Evolutionary conservation across 2,329 filamentous ascomycete species (phyloP), one percentile per base, ranked within the genome.

Genomic region (Septoria linicola): DNA sequence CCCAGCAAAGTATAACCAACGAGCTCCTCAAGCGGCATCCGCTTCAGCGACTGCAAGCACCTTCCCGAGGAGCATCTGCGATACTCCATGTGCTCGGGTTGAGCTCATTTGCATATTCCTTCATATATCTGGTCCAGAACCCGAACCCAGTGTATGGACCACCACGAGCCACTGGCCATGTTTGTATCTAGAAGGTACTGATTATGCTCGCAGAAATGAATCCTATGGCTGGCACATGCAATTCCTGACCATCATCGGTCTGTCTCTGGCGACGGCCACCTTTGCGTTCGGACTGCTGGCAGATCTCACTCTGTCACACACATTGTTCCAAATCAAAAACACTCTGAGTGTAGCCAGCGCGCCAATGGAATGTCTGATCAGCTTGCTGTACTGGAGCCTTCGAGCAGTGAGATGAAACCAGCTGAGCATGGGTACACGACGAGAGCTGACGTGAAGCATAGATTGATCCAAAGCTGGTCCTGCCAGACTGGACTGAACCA

Each of bases 201-300:
- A n/a, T n/a, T n/a, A n/a, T n/a, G n/a, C n/a, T n/a, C n/a, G n/a
- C 74, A 76, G 83, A 37, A 78, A 78, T 43, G 71, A 75, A 0
- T 76, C 81, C 1, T 87, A 84, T 61, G 86, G 86, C 51, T 84
- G 84, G 71, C 79, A 87, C 63, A 80, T 83, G 56, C 83, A 88
- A 67, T 88, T 86, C 63, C 76, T 90, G 25, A 90, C 86, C 58
- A 89, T 89, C 64, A 79, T 89, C 51, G 86, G 85, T 20, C 77
- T 89, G 36, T 72, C 76, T 1, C 71, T 86, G 19, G 78, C 84
- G 1, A 75, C 80, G 8, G 59, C 76, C 39, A 85, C 82, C 43
- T 89, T 89, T 66, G 59, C 69, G 42, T 69, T 80, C 20, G 87
- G 80, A 3, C 70, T 86, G 3, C 65, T 84, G 30, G 83, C 85